Base-by-base conservation (phyloP, 2,329 filamentous ascomycete genomes). In the Hypoxylon sp. region DNA sequence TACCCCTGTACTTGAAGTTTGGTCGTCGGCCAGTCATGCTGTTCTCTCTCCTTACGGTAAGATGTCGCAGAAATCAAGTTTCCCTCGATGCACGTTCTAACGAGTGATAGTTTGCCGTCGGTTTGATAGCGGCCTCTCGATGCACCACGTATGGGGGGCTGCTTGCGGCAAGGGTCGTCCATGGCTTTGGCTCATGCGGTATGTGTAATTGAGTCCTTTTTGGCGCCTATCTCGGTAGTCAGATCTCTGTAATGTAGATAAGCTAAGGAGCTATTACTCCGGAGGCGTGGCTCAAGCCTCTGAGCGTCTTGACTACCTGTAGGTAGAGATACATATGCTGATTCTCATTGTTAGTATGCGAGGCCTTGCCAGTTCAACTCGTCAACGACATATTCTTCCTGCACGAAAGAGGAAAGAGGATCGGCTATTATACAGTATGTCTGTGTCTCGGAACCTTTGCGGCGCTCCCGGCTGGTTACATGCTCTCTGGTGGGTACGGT, bases 371-470 rank as follows among this genome's bases (percentile, higher is more conserved):
- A 2, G 81, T 83, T 0, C 82, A 83, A 72, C 71, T 83, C 11
- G 81, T 83, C 42, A 83, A 84, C 64, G 82, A 84, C 63, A 82
- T 83, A 53, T 84, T 83, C 75, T 84, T 83, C 70, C 70, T 83
- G 6, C 82, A 83, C 72, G 81, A 83, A 68, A 77, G 82, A 35
- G 82, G 82, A 17, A 87, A 88, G 72, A 82, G 85, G 24, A 82
- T 90, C 24, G 88, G 87, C 0, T 88, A 87, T 74, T 90, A 89
- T 74, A 89, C 88, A 29, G 83, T 88, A 13, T 86, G 84, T 57
- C 82, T 89, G 24, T 88, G 86, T 69, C 80, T 88, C 7, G 87
- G 87, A 10, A 81, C 85, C 0, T 86, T 85, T 0, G 86, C 86
- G 0, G 86, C 87, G 0, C 77, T 90, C 0, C 88, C 86, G 56